Conservation (phyloP, 441 rosid genomes). For the Flueggea neowawraea region DNA sequence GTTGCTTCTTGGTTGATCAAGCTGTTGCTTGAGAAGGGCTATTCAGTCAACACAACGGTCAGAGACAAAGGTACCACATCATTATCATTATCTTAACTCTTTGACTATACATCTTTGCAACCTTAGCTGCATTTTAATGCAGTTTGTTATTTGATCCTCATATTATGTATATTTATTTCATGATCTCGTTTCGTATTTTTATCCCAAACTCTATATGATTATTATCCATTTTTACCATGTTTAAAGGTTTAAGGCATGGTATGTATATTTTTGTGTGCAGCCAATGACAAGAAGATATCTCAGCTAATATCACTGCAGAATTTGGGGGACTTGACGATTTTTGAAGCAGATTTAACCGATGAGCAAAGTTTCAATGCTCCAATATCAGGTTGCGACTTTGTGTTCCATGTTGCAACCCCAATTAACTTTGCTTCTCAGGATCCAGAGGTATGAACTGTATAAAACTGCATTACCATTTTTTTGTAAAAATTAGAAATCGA, state of each 20-base stretch:
- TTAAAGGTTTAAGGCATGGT: too few species aligned
- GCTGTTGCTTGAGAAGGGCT: conserved; percentile 65
- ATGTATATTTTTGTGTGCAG: conserved; percentile 25
- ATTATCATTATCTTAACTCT: too few species aligned
- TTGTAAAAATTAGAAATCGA: neutral
- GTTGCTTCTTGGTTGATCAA: conserved; percentile 71
- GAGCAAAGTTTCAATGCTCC: conserved; percentile 63
- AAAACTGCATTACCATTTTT: neutral
- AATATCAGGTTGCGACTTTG: conserved; percentile 52
- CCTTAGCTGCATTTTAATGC: neutral
- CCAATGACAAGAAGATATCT: conserved; percentile 51
- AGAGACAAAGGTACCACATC: conserved; percentile 68
- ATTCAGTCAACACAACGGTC: conserved; percentile 75
- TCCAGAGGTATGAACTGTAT: conserved; percentile 58
- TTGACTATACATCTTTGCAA: too few species aligned
- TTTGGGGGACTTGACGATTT: conserved; percentile 61
- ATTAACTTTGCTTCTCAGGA: conserved; percentile 83
- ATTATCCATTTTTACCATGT: too few species aligned
- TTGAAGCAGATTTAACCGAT: conserved; percentile 59
- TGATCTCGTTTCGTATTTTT: too few species aligned
- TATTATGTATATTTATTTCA: too few species aligned
- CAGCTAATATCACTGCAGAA: conserved; percentile 46
- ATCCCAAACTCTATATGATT: too few species aligned
- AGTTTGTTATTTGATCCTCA: neutral
- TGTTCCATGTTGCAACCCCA: conserved; percentile 94